phyloP scores from a whole-genome alignment of 805 yeast species.

The Geotrichum ghanense region DNA sequence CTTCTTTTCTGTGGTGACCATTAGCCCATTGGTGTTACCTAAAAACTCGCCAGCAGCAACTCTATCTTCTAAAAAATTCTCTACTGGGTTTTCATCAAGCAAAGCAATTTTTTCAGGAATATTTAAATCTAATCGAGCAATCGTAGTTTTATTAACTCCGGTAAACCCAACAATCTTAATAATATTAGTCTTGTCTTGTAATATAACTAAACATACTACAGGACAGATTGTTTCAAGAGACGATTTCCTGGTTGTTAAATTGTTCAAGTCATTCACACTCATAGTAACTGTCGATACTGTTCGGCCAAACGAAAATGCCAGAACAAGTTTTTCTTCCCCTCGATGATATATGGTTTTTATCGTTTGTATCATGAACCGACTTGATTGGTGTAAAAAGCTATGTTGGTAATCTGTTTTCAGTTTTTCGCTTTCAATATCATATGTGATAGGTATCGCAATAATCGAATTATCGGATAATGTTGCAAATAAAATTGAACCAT shows the following conservation, averaged over 20 bases:
- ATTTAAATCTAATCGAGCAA: background rate
- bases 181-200: too few relatives aligned
- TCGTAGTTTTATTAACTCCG: background rate
- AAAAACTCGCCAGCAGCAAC: conserved; percentile 2
- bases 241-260: too few relatives aligned
- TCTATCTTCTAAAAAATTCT: background rate
- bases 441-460: background rate
- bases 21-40: background rate
- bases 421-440: background rate
- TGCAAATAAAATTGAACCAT: background rate
- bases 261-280: background rate
- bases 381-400: background rate
- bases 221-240: too few relatives aligned
- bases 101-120: background rate
- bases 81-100: background rate
- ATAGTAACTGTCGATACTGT: background rate
- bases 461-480: background rate
- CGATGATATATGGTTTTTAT: background rate
- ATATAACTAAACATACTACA: too few relatives aligned
- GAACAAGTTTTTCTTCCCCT: background rate
- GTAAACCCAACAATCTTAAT: background rate
- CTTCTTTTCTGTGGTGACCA: conserved; percentile 1
- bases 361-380: background rate
- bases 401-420: background rate
- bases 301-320: background rate